These are phyloP conservation scores for Stephania yunnanensis DNA, from an alignment of 164 flowering plant genomes.

Conservation along the genomic window DNA sequence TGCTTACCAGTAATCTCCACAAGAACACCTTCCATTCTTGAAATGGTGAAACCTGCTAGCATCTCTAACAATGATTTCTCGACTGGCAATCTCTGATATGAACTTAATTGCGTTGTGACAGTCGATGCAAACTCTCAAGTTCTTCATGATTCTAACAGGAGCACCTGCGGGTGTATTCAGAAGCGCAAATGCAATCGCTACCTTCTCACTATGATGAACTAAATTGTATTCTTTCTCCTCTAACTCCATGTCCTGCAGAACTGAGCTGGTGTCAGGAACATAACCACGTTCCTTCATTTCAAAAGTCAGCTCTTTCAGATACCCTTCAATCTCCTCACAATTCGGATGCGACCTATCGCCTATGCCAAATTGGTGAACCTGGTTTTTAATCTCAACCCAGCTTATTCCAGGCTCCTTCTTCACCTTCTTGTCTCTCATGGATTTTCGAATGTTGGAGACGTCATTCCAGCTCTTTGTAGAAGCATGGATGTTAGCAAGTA, in stretches of 20 bases:
- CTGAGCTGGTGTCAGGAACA: no score
- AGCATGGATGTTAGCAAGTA: constrained; percentile 61
- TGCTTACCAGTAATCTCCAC: no score
- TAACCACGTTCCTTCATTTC: no score
- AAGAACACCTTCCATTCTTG: no score
- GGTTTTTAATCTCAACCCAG: no score
- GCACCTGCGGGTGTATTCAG: constrained; percentile 17
- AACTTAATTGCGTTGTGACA: constrained; percentile 27
- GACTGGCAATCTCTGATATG: constrained; percentile 23
- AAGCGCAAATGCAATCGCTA: constrained; percentile 25
- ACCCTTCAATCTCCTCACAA: no score
- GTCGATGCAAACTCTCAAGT: constrained; percentile 29
- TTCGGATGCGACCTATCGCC: no score
- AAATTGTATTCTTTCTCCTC: constrained; percentile 26
- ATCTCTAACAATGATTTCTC: constrained; percentile 19
- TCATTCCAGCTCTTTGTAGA: constrained; percentile 52
- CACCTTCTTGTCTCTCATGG: constrained; percentile 52
- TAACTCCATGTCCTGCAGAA: constrained; percentile 23
- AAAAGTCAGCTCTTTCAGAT: not conserved
- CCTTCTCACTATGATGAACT: constrained; percentile 26
- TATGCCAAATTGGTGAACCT: no score
- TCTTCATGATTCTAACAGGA: constrained; percentile 21
- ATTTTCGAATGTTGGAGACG: constrained; percentile 48
- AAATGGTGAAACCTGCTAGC: no score
- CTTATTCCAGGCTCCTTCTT: constrained; percentile 65